phyloP scores from a whole-genome alignment of 75 land plant species.

The Cryptomeria japonica region DNA sequence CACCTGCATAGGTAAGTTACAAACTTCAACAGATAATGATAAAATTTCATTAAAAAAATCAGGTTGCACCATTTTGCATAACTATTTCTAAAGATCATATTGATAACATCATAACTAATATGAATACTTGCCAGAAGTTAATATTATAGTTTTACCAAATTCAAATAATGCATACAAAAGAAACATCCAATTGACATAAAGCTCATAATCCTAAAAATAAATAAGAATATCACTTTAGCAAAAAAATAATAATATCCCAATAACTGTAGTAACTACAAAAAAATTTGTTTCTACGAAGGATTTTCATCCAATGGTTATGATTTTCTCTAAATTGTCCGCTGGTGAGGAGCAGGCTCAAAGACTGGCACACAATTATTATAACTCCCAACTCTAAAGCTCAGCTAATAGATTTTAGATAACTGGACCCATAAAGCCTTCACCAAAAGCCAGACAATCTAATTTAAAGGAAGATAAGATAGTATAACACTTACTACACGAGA shows the following conservation, averaged over 20 bases:
- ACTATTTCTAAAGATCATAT: background rate
- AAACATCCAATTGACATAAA: background rate
- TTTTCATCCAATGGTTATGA: background rate
- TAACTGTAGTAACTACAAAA: background rate
- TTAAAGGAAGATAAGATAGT: no score
- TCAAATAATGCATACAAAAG: background rate
- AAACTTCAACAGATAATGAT: background rate
- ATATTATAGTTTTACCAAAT: background rate
- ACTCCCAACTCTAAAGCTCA: no score
- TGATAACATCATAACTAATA: no score
- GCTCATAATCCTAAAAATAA: background rate
- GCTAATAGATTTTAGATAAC: no score
- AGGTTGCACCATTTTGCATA: background rate
- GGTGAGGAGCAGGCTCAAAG: no score
- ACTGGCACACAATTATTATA: no score
- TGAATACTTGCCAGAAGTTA: no score
- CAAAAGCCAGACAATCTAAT: no score
- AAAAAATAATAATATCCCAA: background rate
- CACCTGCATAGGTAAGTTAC: slow-evolving; percentile 49
- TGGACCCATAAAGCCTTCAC: no score
- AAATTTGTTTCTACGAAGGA: background rate
- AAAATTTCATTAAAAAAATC: background rate
- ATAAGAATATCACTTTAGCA: background rate
- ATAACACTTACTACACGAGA: no score
- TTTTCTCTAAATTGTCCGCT: no score